Conservation (phyloP, 2,329 filamentous ascomycete species). For the Polytolypa hystricis region DNA sequence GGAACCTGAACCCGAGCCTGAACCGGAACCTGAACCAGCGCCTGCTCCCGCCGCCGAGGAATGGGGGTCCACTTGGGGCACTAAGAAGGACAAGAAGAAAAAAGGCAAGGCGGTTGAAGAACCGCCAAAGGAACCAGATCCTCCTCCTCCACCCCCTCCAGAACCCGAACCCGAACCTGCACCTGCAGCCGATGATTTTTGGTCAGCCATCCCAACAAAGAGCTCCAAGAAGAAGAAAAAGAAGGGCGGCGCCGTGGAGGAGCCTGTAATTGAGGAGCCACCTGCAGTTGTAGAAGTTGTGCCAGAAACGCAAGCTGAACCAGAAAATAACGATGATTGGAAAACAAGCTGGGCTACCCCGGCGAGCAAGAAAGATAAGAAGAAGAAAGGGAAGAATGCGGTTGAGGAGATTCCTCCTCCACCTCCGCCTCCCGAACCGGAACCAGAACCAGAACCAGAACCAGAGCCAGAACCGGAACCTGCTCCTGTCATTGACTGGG, state of each 20-base stretch:
- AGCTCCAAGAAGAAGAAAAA: constrained; percentile 26
- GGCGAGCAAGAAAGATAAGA: constrained; percentile 8
- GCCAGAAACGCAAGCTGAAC: constrained; percentile 16
- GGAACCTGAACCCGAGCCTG: constrained; percentile 14
- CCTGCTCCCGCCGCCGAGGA: constrained; percentile 3
- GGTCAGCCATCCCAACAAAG: constrained; percentile 19
- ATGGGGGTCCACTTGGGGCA: constrained; percentile 4
- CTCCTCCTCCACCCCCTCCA: constrained; percentile 3
- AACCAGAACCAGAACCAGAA: constrained; percentile 17
- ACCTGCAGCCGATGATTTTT: constrained; percentile 18
- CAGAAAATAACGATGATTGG: constrained; percentile 11
- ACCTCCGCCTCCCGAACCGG: constrained; percentile 7
- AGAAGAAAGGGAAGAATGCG: constrained; percentile 37
- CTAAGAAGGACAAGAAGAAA: constrained; percentile 40
- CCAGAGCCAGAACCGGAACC: constrained; percentile 15
- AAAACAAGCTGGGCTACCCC: background rate
- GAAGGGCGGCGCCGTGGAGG: constrained; percentile 4
- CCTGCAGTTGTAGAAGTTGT: constrained; percentile 16
- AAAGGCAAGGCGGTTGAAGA: constrained; percentile 31
- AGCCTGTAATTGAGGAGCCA: background rate
- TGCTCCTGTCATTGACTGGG: constrained; percentile 24
- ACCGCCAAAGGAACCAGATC: constrained; percentile 17
- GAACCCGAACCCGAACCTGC: constrained; percentile 7
- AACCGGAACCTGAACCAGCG: constrained; percentile 12
- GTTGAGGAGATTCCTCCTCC: constrained; percentile 25